Base-by-base conservation (phyloP, 768 basidiomycete species). In the Tulasnella sp. region DNA sequence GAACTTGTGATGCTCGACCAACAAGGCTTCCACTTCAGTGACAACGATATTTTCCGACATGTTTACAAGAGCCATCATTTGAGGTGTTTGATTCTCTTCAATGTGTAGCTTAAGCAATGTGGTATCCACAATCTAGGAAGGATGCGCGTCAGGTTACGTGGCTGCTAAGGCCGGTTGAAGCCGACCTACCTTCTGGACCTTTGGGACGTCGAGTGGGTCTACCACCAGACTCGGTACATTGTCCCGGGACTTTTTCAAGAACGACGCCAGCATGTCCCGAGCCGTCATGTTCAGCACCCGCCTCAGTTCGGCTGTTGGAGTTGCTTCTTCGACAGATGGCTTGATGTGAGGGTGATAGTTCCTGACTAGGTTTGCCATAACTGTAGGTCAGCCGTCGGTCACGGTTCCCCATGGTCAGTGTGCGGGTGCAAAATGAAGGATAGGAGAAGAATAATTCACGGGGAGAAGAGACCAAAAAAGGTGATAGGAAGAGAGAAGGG, bases 261-360 rank as follows among this genome's bases (percentile, higher is more conserved):
- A 93, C 18, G 85, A 85, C 81, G 91, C 89, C 54, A 98, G 86
- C 94, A 96, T 97, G 58, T 93, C 91, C 69, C 87, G 87, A 7
- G 96, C 94, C 22, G 92, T 90, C 77, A 87, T 87, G 41, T 88
- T 86, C 72, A 97, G 86, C 60, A 92, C 90, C 80, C 88, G 89
- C 74, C 90, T 88, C 80, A 96, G 88, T 83, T 93, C 93, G 28
- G 89, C 89, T 2, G 95, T 91, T 3, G 93, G 89, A 20, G 93
- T 91, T 8, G 95, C 92, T 31, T 89, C 87, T 40, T 89, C 90
- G 3, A 93, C 92, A 83, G 91, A 88, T 28, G 92, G 93, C 37
- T 90, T 86, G 83, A 97, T 89, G 86, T 96, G 93, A 22, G 96
- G 96, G 69, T 94, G 94, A 85, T 97, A 96, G 84, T 96, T 96